Evolutionary conservation across 495 filamentous ascomycete genomes (phyloP), one percentile per base, ranked within the genome.

Genomic region (Penicillium maclennaniae): DNA sequence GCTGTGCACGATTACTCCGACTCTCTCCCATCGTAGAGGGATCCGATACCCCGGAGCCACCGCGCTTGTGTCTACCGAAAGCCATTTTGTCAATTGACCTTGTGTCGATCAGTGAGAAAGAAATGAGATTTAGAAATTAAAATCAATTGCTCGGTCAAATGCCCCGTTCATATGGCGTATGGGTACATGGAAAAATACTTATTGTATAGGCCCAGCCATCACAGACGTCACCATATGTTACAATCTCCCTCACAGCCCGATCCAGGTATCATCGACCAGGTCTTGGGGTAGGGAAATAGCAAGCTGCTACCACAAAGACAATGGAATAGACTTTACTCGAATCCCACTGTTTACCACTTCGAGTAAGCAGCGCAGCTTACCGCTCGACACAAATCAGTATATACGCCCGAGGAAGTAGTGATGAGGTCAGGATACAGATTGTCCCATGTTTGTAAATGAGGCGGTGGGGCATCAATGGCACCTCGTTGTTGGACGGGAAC

Each of bases 1-100:
- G 61, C 62, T 70, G 65, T 43, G 59, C 17, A 38, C 55, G 55
- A 5, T 49, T 41, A 2, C 50, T 45, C n/a, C 55, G 43, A 3
- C 45, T 44, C 17, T 42, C 26, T 10, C 37, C 55, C 10, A 61
- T 43, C 4, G 55, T 55, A 12, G 60, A 59, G 1, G 31, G 8
- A 14, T 34, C 31, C 8, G 31, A 34, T 12, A 14, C 10, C 31
- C 10, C 9, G 4, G 31, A 34, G 10, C 4, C 31, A 14, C 37
- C 1, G 6, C 58, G 63, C 42, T 50, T 63, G 42, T 54, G 59
- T 15, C 3, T 44, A 20, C 17, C 7, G 26, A 54, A 44, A 16
- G 44, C 25, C 47, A 56, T 47, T 15, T 14, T 43, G 28, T 20
- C 19, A 28, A 36, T 23, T 41, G 47, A 36, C n/a, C 46, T 41